Conservation (phyloP, 257 asterid genomes). For the Solanum lignicaule region DNA sequence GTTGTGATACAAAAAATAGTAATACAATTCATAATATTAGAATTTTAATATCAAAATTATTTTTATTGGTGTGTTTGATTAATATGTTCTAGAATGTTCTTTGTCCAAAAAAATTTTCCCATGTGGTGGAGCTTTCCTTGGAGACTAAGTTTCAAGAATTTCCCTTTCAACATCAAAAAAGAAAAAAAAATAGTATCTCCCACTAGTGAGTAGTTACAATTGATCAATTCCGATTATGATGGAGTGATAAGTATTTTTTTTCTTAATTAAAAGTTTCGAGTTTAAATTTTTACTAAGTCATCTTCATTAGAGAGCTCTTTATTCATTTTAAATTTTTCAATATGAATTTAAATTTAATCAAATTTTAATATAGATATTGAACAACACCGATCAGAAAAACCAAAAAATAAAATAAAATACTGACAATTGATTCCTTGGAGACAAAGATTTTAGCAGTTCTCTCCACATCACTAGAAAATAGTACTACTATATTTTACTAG, state of each 20-base stretch:
- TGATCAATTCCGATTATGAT: neutral
- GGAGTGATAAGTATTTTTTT: too few species aligned
- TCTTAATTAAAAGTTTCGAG: too few species aligned
- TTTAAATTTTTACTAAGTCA: too few species aligned
- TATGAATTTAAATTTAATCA: fast-evolving
- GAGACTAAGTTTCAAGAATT: neutral
- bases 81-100: neutral
- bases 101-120: neutral
- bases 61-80: neutral
- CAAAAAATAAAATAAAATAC: too few species aligned
- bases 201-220: neutral
- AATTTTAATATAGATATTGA: too few species aligned
- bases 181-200: neutral
- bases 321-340: too few species aligned
- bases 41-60: too few species aligned
- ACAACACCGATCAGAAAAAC: fast-evolving
- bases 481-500: too few species aligned
- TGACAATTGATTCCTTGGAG: neutral
- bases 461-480: neutral
- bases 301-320: too few species aligned
- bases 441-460: neutral
- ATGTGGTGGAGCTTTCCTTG: neutral
- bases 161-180: neutral
- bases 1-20: too few species aligned
- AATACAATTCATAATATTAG: too few species aligned